Evolutionary conservation across 805 yeast genomes (phyloP).

Genomic region (Debaryomyces maramus): DNA sequence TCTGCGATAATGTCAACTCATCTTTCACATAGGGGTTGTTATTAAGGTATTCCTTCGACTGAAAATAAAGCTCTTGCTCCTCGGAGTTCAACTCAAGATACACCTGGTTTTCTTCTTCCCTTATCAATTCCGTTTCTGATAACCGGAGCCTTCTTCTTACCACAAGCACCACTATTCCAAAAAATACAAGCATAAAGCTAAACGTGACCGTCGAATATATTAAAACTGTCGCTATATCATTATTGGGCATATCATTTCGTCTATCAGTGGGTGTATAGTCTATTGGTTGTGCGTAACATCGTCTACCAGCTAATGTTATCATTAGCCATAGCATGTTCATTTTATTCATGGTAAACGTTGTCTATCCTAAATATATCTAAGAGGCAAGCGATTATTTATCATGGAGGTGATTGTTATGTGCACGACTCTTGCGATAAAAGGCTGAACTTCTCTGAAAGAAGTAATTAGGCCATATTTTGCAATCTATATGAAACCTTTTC

Average conservation of each 20-base stretch:
- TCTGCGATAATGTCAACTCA: conserved; percentile 56
- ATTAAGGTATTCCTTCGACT: conserved; percentile 51
- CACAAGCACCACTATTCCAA: conserved; percentile 3
- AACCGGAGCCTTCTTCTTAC: conserved; percentile 13
- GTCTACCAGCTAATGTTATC: neutral
- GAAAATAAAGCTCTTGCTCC: conserved; percentile 69
- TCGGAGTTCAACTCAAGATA: conserved; percentile 62
- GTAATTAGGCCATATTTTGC: neutral
- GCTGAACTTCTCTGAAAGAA: neutral
- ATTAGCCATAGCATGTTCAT: neutral
- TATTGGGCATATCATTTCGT: neutral
- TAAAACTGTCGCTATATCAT: conserved; percentile 1
- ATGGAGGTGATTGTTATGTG: neutral
- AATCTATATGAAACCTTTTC: too few species aligned
- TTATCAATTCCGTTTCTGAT: conserved; percentile 55
- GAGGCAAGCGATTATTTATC: too few species aligned
- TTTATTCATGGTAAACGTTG: too few species aligned
- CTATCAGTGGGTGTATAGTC: neutral
- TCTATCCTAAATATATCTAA: too few species aligned
- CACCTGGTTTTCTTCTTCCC: conserved; percentile 58
- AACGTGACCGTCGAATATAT: conserved; percentile 1
- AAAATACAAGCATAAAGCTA: conserved; percentile 3
- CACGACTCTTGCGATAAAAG: neutral
- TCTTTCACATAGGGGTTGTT: conserved; percentile 40
- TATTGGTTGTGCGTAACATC: neutral